Evolutionary conservation across 2,329 filamentous ascomycete species (phyloP).

Genomic region (Monosporascus sp.): DNA sequence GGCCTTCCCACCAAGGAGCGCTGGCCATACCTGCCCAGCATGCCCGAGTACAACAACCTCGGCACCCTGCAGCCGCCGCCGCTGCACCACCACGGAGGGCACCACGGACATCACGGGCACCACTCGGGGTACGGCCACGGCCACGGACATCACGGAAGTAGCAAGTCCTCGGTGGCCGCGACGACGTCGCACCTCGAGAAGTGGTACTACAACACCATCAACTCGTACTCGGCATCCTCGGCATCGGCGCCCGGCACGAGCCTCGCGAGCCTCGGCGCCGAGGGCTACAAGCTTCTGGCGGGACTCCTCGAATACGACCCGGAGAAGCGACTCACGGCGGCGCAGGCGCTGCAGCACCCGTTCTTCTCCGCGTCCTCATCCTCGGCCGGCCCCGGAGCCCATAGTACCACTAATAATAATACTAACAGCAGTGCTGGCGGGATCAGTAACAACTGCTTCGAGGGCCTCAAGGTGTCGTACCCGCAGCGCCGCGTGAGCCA

Average conservation of each 20-base stretch:
- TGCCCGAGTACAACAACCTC: constrained; percentile 82
- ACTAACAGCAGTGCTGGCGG: constrained; percentile 33
- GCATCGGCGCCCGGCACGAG: constrained; percentile 28
- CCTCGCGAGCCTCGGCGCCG: constrained; percentile 59
- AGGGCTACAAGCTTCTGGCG: constrained; percentile 78
- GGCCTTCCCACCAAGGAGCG: constrained; percentile 82
- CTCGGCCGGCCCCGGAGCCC: background rate
- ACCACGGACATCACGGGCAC: constrained; percentile 12
- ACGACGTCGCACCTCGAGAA: constrained; percentile 59
- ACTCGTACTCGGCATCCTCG: constrained; percentile 45
- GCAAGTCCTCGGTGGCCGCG: constrained; percentile 22
- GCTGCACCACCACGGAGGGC: constrained; percentile 34
- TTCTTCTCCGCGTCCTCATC: constrained; percentile 63
- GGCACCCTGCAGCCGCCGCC: constrained; percentile 47
- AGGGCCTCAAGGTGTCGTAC: constrained; percentile 83
- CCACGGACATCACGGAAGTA: constrained; percentile 18
- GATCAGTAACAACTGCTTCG: constrained; percentile 80
- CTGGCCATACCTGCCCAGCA: constrained; percentile 78
- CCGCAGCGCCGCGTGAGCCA: constrained; percentile 85
- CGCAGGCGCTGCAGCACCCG: constrained; percentile 80
- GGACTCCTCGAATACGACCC: constrained; percentile 91
- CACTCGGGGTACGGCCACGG: constrained; percentile 8
- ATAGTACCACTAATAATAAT: background rate
- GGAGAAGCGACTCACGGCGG: constrained; percentile 77
- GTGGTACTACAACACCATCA: constrained; percentile 71